Conservation (phyloP, 345 rosid species). For the Citrus sinensis region DNA sequence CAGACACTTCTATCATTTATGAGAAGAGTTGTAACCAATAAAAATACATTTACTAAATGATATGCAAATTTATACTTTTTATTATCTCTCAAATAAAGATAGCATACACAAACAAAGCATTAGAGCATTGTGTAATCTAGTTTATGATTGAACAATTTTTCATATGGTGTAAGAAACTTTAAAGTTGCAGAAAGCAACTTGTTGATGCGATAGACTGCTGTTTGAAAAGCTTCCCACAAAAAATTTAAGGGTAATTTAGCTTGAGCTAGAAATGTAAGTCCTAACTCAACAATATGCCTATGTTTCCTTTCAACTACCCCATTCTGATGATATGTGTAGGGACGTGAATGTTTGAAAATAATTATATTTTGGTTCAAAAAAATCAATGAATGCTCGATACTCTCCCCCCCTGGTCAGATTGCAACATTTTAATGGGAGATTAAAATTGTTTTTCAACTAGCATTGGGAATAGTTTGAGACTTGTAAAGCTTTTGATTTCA, state of each 20-base stretch:
- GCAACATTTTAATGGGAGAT: too few relatives aligned
- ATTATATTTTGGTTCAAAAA: background rate
- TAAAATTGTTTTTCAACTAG: too few relatives aligned
- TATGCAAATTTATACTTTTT: too few relatives aligned
- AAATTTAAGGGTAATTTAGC: background rate
- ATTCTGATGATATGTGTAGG: background rate
- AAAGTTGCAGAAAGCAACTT: background rate
- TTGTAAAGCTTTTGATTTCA: too few relatives aligned
- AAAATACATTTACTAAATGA: background rate
- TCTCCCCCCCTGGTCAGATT: background rate
- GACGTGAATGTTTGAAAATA: background rate
- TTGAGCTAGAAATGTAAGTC: background rate
- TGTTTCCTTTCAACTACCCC: background rate
- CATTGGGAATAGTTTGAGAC: too few relatives aligned
- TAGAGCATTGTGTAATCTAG: accelerated
- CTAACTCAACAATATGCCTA: background rate
- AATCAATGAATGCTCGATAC: background rate
- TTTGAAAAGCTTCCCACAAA: background rate
- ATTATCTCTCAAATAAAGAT: background rate
- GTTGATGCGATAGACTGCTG: background rate
- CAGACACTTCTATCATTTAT: background rate
- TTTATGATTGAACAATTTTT: background rate
- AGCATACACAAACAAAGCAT: background rate
- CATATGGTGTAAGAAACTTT: too few relatives aligned
- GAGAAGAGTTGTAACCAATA: background rate